These are phyloP conservation scores for Phytophthora chlamydospora DNA, from an alignment of 352 stramenopile genomes.

Conservation along the genomic window DNA sequence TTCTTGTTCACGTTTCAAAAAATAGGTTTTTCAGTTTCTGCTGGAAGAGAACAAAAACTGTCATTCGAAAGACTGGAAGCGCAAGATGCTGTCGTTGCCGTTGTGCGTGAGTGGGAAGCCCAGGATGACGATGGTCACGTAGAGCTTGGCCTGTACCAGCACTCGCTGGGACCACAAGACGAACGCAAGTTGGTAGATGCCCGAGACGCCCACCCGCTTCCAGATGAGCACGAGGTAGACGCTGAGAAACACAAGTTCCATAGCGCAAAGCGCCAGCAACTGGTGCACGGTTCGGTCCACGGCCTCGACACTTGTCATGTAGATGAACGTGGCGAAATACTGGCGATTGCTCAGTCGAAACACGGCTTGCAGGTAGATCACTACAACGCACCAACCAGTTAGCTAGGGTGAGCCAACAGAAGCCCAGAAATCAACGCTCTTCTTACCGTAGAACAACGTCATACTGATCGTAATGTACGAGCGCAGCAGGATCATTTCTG, in stretches of 20 bases:
- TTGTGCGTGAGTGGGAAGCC: slow-evolving; percentile 37
- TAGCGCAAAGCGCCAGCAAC: slow-evolving; percentile 25
- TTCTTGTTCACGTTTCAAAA: too few relatives aligned
- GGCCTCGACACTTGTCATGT: slow-evolving; percentile 20
- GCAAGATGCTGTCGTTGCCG: slow-evolving; percentile 40
- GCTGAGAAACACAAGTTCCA: slow-evolving; percentile 27
- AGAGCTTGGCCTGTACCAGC: slow-evolving; percentile 35
- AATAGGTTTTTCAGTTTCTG: too few relatives aligned
- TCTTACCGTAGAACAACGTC: slow-evolving; percentile 38
- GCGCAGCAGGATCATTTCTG: slow-evolving; percentile 40
- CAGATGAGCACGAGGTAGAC: slow-evolving; percentile 30
- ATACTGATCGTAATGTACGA: slow-evolving; percentile 41
- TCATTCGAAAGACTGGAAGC: slow-evolving; percentile 16
- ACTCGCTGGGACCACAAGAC: slow-evolving; percentile 29
- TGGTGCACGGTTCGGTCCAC: slow-evolving; percentile 9
- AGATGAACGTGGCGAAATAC: slow-evolving; percentile 30
- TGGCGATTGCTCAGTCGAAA: slow-evolving; percentile 33
- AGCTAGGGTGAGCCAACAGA: slow-evolving; percentile 2
- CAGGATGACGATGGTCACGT: slow-evolving; percentile 31
- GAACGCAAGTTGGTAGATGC: slow-evolving; percentile 35
- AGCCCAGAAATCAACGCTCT: background rate
- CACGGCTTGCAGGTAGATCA: slow-evolving; percentile 24
- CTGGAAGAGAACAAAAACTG: too few relatives aligned
- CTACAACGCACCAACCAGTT: slow-evolving; percentile 3
- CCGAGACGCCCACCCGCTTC: slow-evolving; percentile 16